Evolutionary conservation across 179 eudicot genomes (phyloP), one percentile per base, ranked within the genome.

Genomic region (Amaranthus tricolor): DNA sequence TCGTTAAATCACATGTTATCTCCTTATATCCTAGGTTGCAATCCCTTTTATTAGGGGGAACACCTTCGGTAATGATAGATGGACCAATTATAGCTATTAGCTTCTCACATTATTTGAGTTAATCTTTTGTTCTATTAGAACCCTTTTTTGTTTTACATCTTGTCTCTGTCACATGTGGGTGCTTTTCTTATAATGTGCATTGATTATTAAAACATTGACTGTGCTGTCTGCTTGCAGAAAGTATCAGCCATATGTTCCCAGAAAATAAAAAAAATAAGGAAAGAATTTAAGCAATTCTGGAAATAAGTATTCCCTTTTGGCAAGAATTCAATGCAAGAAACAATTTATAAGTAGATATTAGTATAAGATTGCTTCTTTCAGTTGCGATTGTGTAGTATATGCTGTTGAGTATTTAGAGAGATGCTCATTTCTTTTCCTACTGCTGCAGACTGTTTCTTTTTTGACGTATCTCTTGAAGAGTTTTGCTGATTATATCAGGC

Each of bases 401-500:
- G 17, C 21, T 69, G 48, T 69, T 14, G 17, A 8, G 9, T 52
- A 1, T 52, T 52, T 31, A 7, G 45, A 69, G 0, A 3, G n/a
- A 24, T 70, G 62, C 63, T 62, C 45, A 68, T 70, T 43, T 61
- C 40, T 43, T 78, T 72, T 80, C 70, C 24, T 19, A 8, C 76
- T 73, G 74, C 62, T 86, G 89, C 93, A 92, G 94, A 94, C 98
- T n/a, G 98, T 94, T 59, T 92, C 98, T 70, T 94, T 94, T 87
- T 81, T 94, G 83, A 94, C 97, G 60, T 94, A 94, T 83, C 89
- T 94, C 71, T 78, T 94, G 93, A 94, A 92, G 89, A 88, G 97
- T 70, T 94, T 90, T 79, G 90, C 91, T 70, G 98, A 94, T 51
- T 92, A 90, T 83, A 94, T 94, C 68, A 86, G 86, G 78, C 98